A percentile compares a stretch with the other conserved stretches of the same genome.
Conservation (phyloP, 1,139 yeast species). For the Kluyveromyces marxianus region DNA sequence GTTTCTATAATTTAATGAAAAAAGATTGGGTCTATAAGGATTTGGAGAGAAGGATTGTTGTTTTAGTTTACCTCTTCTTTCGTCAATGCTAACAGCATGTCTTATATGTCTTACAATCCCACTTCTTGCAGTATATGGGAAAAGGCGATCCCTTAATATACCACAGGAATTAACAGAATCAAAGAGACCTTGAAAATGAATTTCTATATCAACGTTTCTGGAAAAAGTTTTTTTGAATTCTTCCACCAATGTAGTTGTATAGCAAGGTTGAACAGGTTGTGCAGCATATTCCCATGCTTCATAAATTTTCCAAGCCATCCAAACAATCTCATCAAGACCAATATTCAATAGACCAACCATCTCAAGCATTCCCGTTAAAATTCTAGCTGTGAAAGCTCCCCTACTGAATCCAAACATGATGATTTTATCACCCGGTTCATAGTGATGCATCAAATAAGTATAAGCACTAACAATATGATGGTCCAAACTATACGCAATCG, state of each 20-base stretch:
- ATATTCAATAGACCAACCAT: slow-evolving; percentile 47
- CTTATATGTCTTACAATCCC: slow-evolving; percentile 49
- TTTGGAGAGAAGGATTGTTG: slow-evolving; percentile 45
- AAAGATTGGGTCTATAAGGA: slow-evolving; percentile 32
- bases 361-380: slow-evolving; percentile 56
- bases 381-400: slow-evolving; percentile 59
- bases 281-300: slow-evolving; percentile 56
- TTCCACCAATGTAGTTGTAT: slow-evolving; percentile 37
- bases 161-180: slow-evolving; percentile 65
- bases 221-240: slow-evolving; percentile 49
- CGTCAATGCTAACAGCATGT: slow-evolving; percentile 61
- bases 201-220: slow-evolving; percentile 33
- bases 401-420: slow-evolving; percentile 57
- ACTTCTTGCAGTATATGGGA: slow-evolving; percentile 48
- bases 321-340: slow-evolving; percentile 48
- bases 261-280: slow-evolving; percentile 41
- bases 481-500: slow-evolving; percentile 47
- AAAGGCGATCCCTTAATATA: slow-evolving; percentile 44
- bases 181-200: slow-evolving; percentile 58
- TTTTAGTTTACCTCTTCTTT: slow-evolving; percentile 53
- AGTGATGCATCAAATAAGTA: slow-evolving; percentile 41
- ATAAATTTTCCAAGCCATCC: slow-evolving; percentile 56
- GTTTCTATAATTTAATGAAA: slow-evolving; percentile 24
- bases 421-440: slow-evolving; percentile 42
- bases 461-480: slow-evolving; percentile 52